Evolutionary conservation across 331 rosid species (phyloP).

Genomic region (Prunus yedoensis): DNA sequence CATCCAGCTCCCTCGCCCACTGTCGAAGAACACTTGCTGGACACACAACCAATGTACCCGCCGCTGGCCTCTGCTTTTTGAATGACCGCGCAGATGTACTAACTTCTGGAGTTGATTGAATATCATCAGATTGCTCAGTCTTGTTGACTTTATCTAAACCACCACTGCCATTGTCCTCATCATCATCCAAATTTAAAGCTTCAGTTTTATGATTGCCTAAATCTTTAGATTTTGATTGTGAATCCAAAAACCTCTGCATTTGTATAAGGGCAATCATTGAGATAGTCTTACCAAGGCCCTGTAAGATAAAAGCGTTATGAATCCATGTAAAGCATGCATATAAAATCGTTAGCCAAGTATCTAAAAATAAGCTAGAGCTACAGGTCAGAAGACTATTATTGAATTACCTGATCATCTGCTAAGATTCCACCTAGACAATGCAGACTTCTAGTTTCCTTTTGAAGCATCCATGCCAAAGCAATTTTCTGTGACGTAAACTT

Average conservation of each 20-base stretch:
- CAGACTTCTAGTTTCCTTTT: constrained; percentile 89
- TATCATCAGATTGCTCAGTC: constrained; percentile 44
- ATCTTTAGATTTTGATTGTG: constrained; percentile 62
- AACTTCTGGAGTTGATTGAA: constrained; percentile 52
- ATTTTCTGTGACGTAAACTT: constrained; percentile 62
- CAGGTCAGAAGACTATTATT: constrained; percentile 9
- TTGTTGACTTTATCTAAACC: constrained; percentile 41
- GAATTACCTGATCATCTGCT: constrained; percentile 94
- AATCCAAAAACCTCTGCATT: constrained; percentile 64
- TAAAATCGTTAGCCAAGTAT: constrained; percentile 13
- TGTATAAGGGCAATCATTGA: constrained; percentile 93
- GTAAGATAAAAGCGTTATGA: constrained; percentile 33
- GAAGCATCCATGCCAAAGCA: constrained; percentile 96
- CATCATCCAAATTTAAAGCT: constrained; percentile 90
- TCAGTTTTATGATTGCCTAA: constrained; percentile 54
- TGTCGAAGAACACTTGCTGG: constrained; percentile 98
- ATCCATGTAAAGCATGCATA: constrained; percentile 12
- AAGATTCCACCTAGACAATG: constrained; percentile 97
- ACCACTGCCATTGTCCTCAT: constrained; percentile 49
- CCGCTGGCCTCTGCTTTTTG: constrained; percentile 84
- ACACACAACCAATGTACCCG: constrained; percentile 96
- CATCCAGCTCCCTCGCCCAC: constrained; percentile 95
- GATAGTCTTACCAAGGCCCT: constrained; percentile 99
- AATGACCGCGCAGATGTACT: constrained; percentile 51
- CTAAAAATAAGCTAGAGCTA: constrained; percentile 18